Conservation (phyloP, 331 rosid genomes). For the Prunus yedoensis region DNA sequence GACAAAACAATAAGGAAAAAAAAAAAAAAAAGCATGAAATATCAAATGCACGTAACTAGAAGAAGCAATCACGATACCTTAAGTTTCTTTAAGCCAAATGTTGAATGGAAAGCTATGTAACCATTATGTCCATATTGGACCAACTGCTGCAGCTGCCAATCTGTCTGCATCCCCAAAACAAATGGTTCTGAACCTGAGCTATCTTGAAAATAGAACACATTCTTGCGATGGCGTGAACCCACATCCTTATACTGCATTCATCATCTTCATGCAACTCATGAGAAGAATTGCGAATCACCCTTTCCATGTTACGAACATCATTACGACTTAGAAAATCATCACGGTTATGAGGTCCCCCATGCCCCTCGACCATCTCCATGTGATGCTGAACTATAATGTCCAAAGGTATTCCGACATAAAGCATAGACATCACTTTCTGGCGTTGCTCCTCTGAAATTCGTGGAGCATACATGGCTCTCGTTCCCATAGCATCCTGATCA, state of each 20-base stretch:
- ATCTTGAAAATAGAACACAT: conserved; percentile 66
- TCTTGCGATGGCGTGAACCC: conserved; percentile 73
- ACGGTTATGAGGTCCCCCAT: conserved; percentile 72
- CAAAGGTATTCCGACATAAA: conserved; percentile 63
- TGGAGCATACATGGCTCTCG: conserved; percentile 88
- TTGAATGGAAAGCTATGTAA: conserved; percentile 56
- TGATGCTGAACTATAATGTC: conserved; percentile 71
- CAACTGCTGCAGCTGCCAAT: conserved; percentile 87
- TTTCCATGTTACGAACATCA: conserved; percentile 88
- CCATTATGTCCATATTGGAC: conserved; percentile 59
- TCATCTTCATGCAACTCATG: conserved; percentile 52
- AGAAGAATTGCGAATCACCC: conserved; percentile 59
- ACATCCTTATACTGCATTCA: conserved; percentile 56
- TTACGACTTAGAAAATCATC: conserved; percentile 77
- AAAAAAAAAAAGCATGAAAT: background rate
- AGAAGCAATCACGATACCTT: conserved; percentile 44
- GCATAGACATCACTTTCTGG: conserved; percentile 73
- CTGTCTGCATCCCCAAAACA: conserved; percentile 76
- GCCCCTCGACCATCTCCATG: conserved; percentile 59
- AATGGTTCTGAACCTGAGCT: conserved; percentile 41
- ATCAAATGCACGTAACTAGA: conserved; percentile 19
- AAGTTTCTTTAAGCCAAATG: conserved; percentile 63
- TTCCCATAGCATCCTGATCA: conserved; percentile 73
- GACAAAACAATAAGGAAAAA: background rate
- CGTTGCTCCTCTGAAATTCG: conserved; percentile 82